Evolutionary conservation across 139 green algal species (phyloP).

Genomic region (Chlorella sp.): DNA sequence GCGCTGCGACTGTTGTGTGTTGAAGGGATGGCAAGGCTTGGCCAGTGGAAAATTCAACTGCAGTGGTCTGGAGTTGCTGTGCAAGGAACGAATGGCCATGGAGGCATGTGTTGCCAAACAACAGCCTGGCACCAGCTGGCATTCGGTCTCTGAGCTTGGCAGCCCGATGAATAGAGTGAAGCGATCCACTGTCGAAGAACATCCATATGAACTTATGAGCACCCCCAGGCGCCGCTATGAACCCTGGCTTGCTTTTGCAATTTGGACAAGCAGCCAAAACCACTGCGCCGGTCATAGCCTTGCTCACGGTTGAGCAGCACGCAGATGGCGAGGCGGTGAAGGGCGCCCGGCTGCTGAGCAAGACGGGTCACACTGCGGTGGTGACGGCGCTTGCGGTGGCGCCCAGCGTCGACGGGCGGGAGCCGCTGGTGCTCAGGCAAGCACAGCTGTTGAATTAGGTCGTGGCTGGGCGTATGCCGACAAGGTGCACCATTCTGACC

Average conservation of each 20-base stretch:
- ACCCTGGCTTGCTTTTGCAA: too few species aligned
- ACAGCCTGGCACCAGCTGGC: too few species aligned
- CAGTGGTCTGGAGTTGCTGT: too few species aligned
- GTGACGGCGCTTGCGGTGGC: background rate
- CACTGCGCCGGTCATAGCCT: background rate
- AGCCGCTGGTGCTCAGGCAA: background rate
- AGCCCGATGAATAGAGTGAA: too few species aligned
- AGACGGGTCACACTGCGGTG: background rate
- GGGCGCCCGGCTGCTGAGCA: background rate
- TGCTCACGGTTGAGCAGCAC: background rate
- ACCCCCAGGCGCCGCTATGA: background rate
- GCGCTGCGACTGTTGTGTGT: too few species aligned
- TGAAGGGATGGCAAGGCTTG: too few species aligned
- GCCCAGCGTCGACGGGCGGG: background rate
- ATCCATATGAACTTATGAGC: background rate
- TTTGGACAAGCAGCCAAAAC: too few species aligned
- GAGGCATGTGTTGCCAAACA: too few species aligned
- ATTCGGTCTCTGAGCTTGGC: too few species aligned
- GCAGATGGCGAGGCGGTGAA: background rate
- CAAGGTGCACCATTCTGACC: background rate
- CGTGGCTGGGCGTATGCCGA: background rate
- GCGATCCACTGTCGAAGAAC: too few species aligned
- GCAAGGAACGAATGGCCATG: too few species aligned
- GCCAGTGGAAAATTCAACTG: too few species aligned
- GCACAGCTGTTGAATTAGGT: background rate